These are phyloP conservation scores for Solanum habrochaites DNA, from an alignment of 257 asterid genomes.

Conservation along the genomic window DNA sequence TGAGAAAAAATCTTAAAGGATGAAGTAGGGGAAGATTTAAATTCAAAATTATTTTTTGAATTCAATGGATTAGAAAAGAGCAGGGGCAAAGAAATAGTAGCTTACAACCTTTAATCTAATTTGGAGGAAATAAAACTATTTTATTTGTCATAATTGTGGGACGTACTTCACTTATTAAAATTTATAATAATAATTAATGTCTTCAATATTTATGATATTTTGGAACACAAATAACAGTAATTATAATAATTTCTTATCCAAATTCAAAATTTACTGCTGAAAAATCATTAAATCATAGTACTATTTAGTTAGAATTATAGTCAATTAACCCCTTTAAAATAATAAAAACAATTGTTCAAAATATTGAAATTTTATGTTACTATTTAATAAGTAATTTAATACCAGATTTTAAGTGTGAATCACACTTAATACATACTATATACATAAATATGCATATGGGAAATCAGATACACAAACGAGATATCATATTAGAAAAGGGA, in stretches of 20 bases:
- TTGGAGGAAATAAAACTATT: neutral
- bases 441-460: too few relatives aligned
- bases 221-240: neutral
- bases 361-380: too few relatives aligned
- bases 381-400: too few relatives aligned
- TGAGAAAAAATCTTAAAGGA: neutral
- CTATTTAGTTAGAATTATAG: neutral
- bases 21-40: too few relatives aligned
- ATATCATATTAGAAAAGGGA: neutral
- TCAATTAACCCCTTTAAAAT: neutral
- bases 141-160: neutral
- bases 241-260: neutral
- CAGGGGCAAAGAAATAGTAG: neutral
- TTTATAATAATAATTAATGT: neutral
- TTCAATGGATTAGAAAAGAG: too few relatives aligned
- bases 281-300: neutral
- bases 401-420: too few relatives aligned
- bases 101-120: neutral
- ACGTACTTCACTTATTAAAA: neutral
- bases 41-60: too few relatives aligned
- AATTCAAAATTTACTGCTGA: neutral
- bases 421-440: neutral
- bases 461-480: neutral
- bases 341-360: too few relatives aligned
- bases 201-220: neutral